phyloP scores from a whole-genome alignment of 2,329 filamentous ascomycete genomes.

The Venturia oleaginea region DNA sequence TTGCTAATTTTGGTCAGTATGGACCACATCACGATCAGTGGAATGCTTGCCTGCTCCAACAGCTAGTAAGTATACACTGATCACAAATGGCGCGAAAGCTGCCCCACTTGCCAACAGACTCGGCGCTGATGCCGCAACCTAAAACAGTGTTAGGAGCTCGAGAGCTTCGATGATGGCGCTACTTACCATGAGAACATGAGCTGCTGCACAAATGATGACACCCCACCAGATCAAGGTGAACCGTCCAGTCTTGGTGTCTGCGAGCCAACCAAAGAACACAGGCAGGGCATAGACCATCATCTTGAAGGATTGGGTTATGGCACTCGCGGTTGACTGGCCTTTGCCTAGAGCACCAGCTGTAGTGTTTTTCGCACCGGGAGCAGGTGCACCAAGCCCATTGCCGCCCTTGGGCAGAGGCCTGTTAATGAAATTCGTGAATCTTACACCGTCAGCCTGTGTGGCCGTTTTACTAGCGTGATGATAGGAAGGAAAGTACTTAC shows the following conservation, averaged over 20 bases:
- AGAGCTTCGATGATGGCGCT: not conserved
- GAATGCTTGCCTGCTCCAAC: constrained; percentile 8
- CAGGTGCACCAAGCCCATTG: constrained; percentile 12
- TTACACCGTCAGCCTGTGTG: not conserved
- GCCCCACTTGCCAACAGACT: constrained; percentile 12
- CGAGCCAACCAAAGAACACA: constrained; percentile 36
- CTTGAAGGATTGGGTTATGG: constrained; percentile 30
- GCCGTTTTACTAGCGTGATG: too few species aligned
- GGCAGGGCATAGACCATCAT: constrained; percentile 51
- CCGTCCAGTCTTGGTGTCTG: constrained; percentile 36
- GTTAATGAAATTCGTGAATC: constrained; percentile 10
- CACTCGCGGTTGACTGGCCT: not conserved
- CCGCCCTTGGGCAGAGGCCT: constrained; percentile 10
- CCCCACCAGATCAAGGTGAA: constrained; percentile 31
- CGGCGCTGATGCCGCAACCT: constrained; percentile 17
- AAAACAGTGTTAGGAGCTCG: not conserved
- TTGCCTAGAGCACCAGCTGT: constrained; percentile 11
- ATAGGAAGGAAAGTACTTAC: not conserved
- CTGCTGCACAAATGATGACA: constrained; percentile 24
- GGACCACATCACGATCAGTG: constrained; percentile 3
- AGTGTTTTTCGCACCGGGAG: not conserved
- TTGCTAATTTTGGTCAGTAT: constrained; percentile 27
- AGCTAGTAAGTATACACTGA: constrained; percentile 9
- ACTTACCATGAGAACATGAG: constrained; percentile 25
- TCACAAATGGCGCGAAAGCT: constrained; percentile 10